phyloP scores from a whole-genome alignment of 1,139 yeast species.

The Zygosaccharomyces sapae region DNA sequence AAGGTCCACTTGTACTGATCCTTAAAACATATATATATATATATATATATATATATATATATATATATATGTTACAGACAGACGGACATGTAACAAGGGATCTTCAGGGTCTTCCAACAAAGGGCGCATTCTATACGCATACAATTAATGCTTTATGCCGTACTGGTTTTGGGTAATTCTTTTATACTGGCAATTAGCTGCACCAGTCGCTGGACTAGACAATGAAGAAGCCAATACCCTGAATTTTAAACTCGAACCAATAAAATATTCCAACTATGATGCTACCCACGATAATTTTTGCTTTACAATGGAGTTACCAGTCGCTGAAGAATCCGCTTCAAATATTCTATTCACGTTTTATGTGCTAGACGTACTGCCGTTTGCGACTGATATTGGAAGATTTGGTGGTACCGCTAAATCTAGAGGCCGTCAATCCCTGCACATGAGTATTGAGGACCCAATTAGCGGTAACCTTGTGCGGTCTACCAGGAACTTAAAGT shows the following conservation, averaged over 20 bases:
- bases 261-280: not conserved
- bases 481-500: slow-evolving; percentile 15
- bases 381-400: slow-evolving; percentile 17
- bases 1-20: not conserved
- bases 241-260: not conserved
- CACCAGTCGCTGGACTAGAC: not conserved
- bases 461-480: slow-evolving; percentile 18
- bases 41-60: not conserved
- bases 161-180: slow-evolving; percentile 1
- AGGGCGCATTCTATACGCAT: not conserved
- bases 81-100: not conserved
- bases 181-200: not conserved
- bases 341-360: slow-evolving; percentile 14
- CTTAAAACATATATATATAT: not conserved
- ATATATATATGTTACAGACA: not conserved
- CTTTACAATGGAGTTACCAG: slow-evolving; percentile 22
- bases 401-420: slow-evolving; percentile 27
- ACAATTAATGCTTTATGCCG: not conserved
- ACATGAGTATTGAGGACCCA: slow-evolving; percentile 15
- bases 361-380: slow-evolving; percentile 18
- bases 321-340: slow-evolving; percentile 16
- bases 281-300: slow-evolving; percentile 5
- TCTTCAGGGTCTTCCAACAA: not conserved
- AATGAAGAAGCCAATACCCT: not conserved
- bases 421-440: slow-evolving; percentile 25